Percentiles rank a stretch among this genome's conserved stretches.
Evolutionary conservation across 2,329 filamentous ascomycete species (phyloP).

Genomic region (Phyllosticta citriasiana): DNA sequence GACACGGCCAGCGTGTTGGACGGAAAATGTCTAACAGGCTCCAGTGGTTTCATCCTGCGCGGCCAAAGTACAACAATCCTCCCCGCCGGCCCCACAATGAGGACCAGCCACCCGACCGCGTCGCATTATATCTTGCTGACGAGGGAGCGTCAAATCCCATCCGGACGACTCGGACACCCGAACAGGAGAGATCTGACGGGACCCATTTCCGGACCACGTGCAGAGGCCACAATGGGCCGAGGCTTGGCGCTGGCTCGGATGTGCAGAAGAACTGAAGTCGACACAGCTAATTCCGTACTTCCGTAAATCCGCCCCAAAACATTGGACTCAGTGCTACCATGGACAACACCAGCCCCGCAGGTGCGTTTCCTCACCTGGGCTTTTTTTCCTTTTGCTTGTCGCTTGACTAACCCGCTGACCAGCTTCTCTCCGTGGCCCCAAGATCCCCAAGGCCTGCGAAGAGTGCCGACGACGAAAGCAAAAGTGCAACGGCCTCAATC

Average conservation of each 20-base stretch:
- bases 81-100: neutral
- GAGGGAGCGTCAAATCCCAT: too few relatives aligned
- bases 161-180: too few relatives aligned
- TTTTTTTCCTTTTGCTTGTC: neutral
- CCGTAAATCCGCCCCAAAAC: neutral
- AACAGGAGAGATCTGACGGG: too few relatives aligned
- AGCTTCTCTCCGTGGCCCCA: conserved; percentile 10
- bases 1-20: neutral
- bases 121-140: neutral
- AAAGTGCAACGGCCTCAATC: conserved; percentile 10
- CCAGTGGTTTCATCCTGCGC: neutral
- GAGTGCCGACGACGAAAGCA: conserved; percentile 10
- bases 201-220: neutral
- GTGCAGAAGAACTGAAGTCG: neutral
- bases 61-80: neutral
- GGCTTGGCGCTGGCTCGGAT: neutral
- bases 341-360: neutral
- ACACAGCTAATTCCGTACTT: neutral
- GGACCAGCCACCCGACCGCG: neutral
- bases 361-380: neutral
- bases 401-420: neutral
- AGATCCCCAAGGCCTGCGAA: conserved; percentile 11
- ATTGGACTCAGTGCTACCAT: neutral
- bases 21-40: neutral
- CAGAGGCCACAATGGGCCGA: neutral